Conservation (phyloP, 371 early-diverging fungal genomes). For the Apophysomyces sp. region DNA sequence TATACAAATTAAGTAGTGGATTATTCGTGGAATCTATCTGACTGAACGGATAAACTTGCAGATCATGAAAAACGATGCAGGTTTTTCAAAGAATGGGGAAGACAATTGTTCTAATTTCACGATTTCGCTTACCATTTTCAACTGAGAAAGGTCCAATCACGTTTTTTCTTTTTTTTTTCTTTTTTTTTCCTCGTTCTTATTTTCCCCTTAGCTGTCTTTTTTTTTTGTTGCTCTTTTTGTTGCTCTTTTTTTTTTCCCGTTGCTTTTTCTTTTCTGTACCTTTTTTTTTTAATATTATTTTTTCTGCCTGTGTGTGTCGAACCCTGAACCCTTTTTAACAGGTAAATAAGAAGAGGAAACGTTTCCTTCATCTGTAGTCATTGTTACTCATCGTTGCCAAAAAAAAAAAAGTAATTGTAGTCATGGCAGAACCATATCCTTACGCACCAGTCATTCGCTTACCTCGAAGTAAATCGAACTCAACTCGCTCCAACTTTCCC, state of each 20-base stretch:
- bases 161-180: background rate
- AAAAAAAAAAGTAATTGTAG: background rate
- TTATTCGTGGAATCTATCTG: too few species aligned
- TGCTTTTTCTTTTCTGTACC: background rate
- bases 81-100: background rate
- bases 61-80: background rate
- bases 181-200: background rate
- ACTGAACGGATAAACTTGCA: too few species aligned
- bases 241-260: background rate
- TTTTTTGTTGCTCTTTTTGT: background rate
- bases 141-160: background rate
- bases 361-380: background rate
- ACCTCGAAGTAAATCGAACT: slow-evolving; percentile 34
- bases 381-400: background rate
- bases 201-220: background rate
- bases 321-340: background rate
- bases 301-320: background rate
- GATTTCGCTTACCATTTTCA: background rate
- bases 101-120: background rate
- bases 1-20: too few species aligned
- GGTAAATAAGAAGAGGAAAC: background rate
- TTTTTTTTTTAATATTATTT: background rate
- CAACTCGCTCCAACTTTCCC: slow-evolving; percentile 12
- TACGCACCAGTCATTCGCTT: slow-evolving; percentile 37
- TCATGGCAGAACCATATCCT: slow-evolving; percentile 34